Evolutionary conservation across 345 rosid genomes (phyloP).

Genomic region (Syzygium jambos): DNA sequence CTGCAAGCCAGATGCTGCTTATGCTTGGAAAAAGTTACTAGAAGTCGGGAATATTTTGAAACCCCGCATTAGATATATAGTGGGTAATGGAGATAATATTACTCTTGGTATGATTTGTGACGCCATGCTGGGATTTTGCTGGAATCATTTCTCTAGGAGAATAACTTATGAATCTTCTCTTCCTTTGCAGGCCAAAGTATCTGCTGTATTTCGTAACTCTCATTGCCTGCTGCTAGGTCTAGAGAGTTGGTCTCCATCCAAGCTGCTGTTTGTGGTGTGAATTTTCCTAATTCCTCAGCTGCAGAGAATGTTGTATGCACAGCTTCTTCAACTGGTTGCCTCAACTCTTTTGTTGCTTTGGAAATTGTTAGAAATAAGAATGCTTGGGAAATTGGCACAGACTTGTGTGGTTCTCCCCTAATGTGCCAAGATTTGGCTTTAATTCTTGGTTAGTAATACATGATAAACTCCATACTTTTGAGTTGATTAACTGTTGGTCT

Average conservation of each 20-base stretch:
- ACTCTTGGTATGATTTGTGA: background rate
- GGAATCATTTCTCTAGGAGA: background rate
- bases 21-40: background rate
- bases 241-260: background rate
- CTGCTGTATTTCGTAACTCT: background rate
- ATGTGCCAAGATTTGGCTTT: background rate
- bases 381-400: background rate
- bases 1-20: background rate
- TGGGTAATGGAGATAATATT: background rate
- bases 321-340: background rate
- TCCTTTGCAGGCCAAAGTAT: background rate
- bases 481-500: background rate
- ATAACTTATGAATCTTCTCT: background rate
- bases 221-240: background rate
- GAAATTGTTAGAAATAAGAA: background rate
- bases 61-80: background rate
- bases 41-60: background rate
- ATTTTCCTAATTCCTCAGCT: background rate
- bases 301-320: background rate
- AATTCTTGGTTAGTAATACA: background rate
- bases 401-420: too few relatives aligned
- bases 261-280: background rate
- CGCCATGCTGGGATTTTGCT: accelerated
- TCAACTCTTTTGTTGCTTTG: background rate
- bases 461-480: background rate